Evolutionary conservation across 2,329 filamentous ascomycete genomes (phyloP).

Genomic region (Botryotinia globosa): DNA sequence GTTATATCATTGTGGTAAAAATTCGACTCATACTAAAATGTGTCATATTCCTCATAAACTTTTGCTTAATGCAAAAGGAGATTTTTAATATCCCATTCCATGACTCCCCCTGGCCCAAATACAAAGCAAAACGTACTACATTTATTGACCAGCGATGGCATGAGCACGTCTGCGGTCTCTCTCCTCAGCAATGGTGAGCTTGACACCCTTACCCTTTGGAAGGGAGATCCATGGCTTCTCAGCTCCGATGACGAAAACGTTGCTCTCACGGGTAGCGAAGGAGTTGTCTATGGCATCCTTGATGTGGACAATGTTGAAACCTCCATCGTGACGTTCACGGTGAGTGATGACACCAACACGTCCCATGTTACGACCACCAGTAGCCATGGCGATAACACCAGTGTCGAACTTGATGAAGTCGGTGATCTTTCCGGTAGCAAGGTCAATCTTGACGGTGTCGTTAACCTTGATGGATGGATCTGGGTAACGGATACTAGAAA

Average conservation of each 20-base stretch:
- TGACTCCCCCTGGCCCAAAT: slow-evolving; percentile 28
- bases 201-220: slow-evolving; percentile 99
- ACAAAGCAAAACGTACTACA: slow-evolving; percentile 34
- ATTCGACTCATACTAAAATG: slow-evolving; percentile 36
- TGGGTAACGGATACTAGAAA: slow-evolving; percentile 91
- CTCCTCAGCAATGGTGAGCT: slow-evolving; percentile 99
- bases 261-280: slow-evolving; percentile 98
- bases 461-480: slow-evolving; percentile 99
- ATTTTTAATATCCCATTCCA: slow-evolving; percentile 36
- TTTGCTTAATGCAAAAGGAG: slow-evolving; percentile 30
- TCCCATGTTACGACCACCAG: slow-evolving; percentile 99
- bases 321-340: slow-evolving; percentile 99
- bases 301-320: slow-evolving; percentile 99
- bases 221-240: slow-evolving; percentile 99
- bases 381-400: slow-evolving; percentile 96
- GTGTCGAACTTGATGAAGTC: slow-evolving; percentile 99
- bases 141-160: slow-evolving; percentile 38
- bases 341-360: slow-evolving; percentile 99
- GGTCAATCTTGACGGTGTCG: slow-evolving; percentile 99
- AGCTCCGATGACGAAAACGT: slow-evolving; percentile 98
- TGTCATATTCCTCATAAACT: slow-evolving; percentile 30
- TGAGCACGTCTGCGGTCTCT: slow-evolving; percentile 89
- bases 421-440: slow-evolving; percentile 93
- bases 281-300: slow-evolving; percentile 99
- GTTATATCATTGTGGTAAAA: slow-evolving; percentile 31